Conservation (phyloP, 495 filamentous ascomycete species). For the Tuber umbilicatum region DNA sequence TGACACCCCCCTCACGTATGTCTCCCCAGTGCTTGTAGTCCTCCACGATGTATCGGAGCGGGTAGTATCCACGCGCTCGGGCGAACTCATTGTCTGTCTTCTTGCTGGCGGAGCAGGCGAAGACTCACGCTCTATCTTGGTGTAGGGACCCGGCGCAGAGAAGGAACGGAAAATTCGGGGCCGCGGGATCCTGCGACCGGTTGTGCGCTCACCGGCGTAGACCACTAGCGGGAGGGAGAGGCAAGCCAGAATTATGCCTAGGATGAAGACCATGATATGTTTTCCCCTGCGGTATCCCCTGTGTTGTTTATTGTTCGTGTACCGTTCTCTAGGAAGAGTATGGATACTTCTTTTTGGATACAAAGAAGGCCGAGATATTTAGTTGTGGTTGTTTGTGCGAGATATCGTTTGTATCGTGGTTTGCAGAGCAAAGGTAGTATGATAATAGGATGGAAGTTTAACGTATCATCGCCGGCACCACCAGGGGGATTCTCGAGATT, state of each 20-base stretch:
- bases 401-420: background rate
- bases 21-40: conserved; percentile 32
- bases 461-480: background rate
- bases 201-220: conserved; percentile 37
- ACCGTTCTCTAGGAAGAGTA: background rate
- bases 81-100: conserved; percentile 16
- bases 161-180: conserved; percentile 26
- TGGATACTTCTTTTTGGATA: background rate
- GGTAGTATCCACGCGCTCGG: conserved; percentile 20
- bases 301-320: background rate
- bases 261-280: conserved; percentile 26
- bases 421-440: background rate
- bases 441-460: background rate
- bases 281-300: background rate
- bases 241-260: conserved; percentile 37
- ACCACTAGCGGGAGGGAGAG: conserved; percentile 33
- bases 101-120: conserved; percentile 7
- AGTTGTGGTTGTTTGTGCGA: background rate
- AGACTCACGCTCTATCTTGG: conserved; percentile 3
- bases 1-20: conserved; percentile 33
- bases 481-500: background rate
- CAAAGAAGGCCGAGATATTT: background rate
- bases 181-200: conserved; percentile 25
- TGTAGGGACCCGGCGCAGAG: conserved; percentile 12
- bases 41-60: conserved; percentile 28